Evolutionary conservation across 306 rosid genomes (phyloP).

Genomic region (Gastrolobium bilobum): DNA sequence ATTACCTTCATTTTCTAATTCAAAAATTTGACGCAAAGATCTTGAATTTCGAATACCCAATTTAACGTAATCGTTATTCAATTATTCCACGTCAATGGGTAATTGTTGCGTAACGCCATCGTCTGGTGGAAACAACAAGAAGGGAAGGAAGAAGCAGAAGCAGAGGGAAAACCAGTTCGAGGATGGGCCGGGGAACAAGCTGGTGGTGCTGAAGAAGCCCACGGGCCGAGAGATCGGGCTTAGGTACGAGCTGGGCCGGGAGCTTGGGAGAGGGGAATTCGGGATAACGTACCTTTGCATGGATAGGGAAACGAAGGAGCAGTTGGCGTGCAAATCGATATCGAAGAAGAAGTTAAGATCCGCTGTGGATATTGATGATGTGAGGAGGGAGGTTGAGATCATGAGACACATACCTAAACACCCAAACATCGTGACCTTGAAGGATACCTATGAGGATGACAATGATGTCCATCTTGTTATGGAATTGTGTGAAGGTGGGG

Average conservation of each 20-base stretch:
- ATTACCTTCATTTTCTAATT: too few species aligned
- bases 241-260: constrained; percentile 74
- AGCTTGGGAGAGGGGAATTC: constrained; percentile 89
- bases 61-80: too few species aligned
- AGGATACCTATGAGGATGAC: constrained; percentile 84
- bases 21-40: too few species aligned
- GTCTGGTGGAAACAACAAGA: not conserved
- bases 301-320: constrained; percentile 63
- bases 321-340: constrained; percentile 79
- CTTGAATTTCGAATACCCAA: too few species aligned
- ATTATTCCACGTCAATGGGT: constrained; percentile 58
- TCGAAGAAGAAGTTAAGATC: constrained; percentile 87
- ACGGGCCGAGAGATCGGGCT: constrained; percentile 81
- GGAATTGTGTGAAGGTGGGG: constrained; percentile 96
- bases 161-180: constrained; percentile 60
- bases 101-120: constrained; percentile 69
- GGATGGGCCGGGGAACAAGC: constrained; percentile 52
- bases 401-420: constrained; percentile 80
- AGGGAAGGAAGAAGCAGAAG: constrained; percentile 40
- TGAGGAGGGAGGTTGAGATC: constrained; percentile 90
- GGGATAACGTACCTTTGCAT: constrained; percentile 82
- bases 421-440: constrained; percentile 72
- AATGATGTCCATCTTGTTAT: constrained; percentile 85
- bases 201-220: constrained; percentile 68
- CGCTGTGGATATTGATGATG: constrained; percentile 78